Base-by-base conservation (phyloP, 2,329 filamentous ascomycete genomes). In the Aureobasidium leucospermi region DNA sequence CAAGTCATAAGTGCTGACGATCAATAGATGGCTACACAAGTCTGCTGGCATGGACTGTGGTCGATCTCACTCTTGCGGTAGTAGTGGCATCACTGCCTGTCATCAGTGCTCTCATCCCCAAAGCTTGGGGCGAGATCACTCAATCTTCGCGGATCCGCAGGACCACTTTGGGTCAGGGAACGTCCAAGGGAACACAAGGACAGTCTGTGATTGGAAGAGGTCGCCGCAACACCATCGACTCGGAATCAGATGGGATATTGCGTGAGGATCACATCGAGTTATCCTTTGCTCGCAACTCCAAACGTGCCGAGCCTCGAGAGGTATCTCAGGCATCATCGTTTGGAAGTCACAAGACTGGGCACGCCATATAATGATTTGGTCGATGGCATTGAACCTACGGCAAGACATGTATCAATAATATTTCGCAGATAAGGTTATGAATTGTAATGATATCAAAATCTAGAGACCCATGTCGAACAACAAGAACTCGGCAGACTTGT, bases 381-480 rank as follows among this genome's bases (percentile, higher is more conserved):
- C 13, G 4, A 8, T 36, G 8, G 34, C 1, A 8, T 4, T 36
- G 34, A 8, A 4, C 3, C 4, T 23, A 23, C 2, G 23, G 23
- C 23, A 23, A 23, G 23, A 23, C 3, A 3, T 23, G 23, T 23
- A 23, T 23, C 3, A 23, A 23, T 4, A 23, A 23, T 1, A 23
- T 23, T 23, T 23, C 19, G 23, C 23, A 23, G 3, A 23, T 23
- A 23, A 3, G 2, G 23, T 4, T 23, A 23, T 23, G 23, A 23
- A 36, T 36, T 36, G 8, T 36, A 36, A 36, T 9, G 34, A 36
- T 36, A 36, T 36, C 34, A 36, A 36, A 13, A 13, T 36, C 59
- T 69, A 62, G 58, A 67, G 42, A 0, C 75, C 76, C 76, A 80
- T 76, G 62, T 80, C 77, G 57, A 80, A 80, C 56, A 80, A 62